Conservation (phyloP, 1,139 yeast genomes). For the Taiozyma onychis region DNA sequence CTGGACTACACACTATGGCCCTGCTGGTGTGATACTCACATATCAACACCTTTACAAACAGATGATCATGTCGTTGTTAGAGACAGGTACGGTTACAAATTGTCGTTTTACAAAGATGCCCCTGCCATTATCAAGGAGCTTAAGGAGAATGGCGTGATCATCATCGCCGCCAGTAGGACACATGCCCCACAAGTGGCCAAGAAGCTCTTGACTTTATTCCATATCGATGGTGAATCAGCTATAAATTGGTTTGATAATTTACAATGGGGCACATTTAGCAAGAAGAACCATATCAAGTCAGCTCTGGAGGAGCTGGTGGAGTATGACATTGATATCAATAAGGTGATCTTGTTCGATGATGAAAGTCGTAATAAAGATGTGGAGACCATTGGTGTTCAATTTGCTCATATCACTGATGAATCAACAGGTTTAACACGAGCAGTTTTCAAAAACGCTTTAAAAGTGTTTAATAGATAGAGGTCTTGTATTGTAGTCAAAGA, state of each 20-base stretch:
- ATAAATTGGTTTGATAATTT: slow-evolving; percentile 42
- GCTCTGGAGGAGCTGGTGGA: slow-evolving; percentile 41
- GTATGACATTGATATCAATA: slow-evolving; percentile 34
- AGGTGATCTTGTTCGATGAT: slow-evolving; percentile 65
- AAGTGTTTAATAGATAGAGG: slow-evolving; percentile 18
- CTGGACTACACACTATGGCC: slow-evolving; percentile 80
- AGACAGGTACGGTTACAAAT: slow-evolving; percentile 38
- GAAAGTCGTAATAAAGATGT: slow-evolving; percentile 65
- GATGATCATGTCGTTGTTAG: slow-evolving; percentile 14
- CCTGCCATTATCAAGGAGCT: slow-evolving; percentile 46
- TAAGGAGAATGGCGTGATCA: slow-evolving; percentile 35
- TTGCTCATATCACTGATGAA: slow-evolving; percentile 42
- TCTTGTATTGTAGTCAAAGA: no score
- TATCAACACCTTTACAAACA: slow-evolving; percentile 45
- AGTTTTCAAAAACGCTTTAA: slow-evolving; percentile 40
- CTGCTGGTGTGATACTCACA: slow-evolving; percentile 65
- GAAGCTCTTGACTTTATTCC: slow-evolving; percentile 43
- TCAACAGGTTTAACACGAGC: slow-evolving; percentile 44
- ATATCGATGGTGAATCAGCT: slow-evolving; percentile 44
- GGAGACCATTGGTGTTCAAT: slow-evolving; percentile 52
- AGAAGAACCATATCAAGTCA: slow-evolving; percentile 48
- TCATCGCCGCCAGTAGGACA: slow-evolving; percentile 67
- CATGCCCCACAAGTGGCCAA: slow-evolving; percentile 54
- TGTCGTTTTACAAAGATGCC: slow-evolving; percentile 57
- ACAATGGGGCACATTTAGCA: slow-evolving; percentile 69